Evolutionary conservation across 495 filamentous ascomycete genomes (phyloP), one percentile per base, ranked within the genome.

Genomic region (Aspergillus panamensis): DNA sequence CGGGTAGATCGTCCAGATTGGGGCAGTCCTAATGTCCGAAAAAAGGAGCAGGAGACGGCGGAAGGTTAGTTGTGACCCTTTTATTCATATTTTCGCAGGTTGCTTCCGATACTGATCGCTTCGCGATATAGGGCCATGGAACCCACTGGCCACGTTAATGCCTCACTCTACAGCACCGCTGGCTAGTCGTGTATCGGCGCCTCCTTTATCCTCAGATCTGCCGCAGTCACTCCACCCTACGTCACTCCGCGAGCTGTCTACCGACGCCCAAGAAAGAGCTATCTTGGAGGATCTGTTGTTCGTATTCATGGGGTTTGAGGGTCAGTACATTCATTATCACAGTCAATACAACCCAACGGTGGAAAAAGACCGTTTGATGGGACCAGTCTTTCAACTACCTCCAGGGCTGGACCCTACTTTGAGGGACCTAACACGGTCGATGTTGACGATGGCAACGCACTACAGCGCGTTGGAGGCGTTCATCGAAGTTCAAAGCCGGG

Each of bases 241-340:
- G 56, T 81, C 89, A 21, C 79, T 97, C 4, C 79, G 84, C 53
- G 81, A 88, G 49, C 73, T 97, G 57, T 82, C 88, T 2, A 72
- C 91, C 19, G 87, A 94, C 57, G 83, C 78, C 8, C 94, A 98
- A 67, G 94, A 98, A 72, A 81, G 82, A 10, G 88, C 84, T 3
- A 87, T 97, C 10, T 73, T 97, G 50, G 92, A 96, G 61, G 94
- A 98, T 64, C 73, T 98, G 19, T 70, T 97, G 33, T 97, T 91
- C 69, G 91, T 95, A 3, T 93, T 97, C 62, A 97, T 97, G 93
- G 94, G 94, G n/a, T 95, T 90, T 59, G 94, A 98, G 73, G 94
- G 94, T 29, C 91, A 96, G 69, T 97, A 97, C 69, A 89, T 97
- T 62, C 90, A 92, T 57, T 97, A 91, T 62, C 79, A 80, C 37